Evolutionary conservation across 2,329 filamentous ascomycete species (phyloP).

Genomic region (Apiospora aurea): DNA sequence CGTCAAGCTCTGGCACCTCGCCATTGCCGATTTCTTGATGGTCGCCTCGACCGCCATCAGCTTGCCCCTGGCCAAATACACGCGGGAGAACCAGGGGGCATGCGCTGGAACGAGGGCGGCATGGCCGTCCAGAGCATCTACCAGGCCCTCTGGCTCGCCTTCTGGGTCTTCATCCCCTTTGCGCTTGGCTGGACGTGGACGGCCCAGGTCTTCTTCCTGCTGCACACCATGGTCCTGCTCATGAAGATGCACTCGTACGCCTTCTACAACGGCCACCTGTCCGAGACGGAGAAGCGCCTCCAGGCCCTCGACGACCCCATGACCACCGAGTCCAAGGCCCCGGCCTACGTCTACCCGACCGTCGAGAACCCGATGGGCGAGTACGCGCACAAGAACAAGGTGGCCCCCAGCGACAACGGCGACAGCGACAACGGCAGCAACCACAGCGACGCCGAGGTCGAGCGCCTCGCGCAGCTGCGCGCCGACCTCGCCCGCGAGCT

Average conservation of each 20-base stretch:
- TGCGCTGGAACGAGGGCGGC: slow-evolving; percentile 81
- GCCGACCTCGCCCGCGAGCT: slow-evolving; percentile 90
- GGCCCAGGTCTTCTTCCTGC: slow-evolving; percentile 89
- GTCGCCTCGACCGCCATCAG: slow-evolving; percentile 75
- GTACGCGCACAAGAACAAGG: slow-evolving; percentile 36
- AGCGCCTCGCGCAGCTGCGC: slow-evolving; percentile 72
- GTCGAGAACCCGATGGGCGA: slow-evolving; percentile 59
- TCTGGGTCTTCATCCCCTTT: slow-evolving; percentile 90
- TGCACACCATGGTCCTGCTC: slow-evolving; percentile 88
- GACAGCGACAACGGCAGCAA: slow-evolving; percentile 25
- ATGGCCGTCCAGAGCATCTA: slow-evolving; percentile 83
- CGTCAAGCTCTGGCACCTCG: slow-evolving; percentile 87
- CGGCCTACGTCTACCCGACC: slow-evolving; percentile 79
- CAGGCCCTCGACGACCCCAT: slow-evolving; percentile 78
- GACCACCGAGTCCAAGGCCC: slow-evolving; percentile 70
- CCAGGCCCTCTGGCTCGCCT: slow-evolving; percentile 77
- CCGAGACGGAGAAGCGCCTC: slow-evolving; percentile 83
- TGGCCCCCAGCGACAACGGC: slow-evolving; percentile 53
- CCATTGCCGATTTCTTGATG: slow-evolving; percentile 85
- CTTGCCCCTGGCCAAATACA: slow-evolving; percentile 75
- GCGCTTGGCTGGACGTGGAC: slow-evolving; percentile 94
- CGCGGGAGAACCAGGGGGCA: slow-evolving; percentile 59
- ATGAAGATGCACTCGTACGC: slow-evolving; percentile 99
- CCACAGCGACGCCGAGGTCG: slow-evolving; percentile 28
- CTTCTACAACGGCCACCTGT: slow-evolving; percentile 97